These are phyloP conservation scores for Plenodomus biglobosus DNA, from an alignment of 2,329 filamentous ascomycete species.

Conservation along the genomic window DNA sequence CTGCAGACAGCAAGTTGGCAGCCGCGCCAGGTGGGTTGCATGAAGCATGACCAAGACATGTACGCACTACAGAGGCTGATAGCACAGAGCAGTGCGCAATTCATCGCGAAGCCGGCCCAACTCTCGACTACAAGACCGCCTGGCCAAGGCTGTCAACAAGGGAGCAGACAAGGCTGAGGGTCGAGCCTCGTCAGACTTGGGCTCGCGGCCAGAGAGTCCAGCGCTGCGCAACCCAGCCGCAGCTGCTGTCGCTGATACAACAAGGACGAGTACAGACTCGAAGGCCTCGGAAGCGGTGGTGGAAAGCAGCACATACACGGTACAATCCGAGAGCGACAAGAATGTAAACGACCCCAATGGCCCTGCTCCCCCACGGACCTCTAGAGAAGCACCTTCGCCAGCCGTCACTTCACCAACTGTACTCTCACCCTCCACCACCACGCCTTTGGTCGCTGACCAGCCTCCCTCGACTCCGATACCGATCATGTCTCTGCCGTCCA, in stretches of 20 bases:
- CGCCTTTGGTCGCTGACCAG: slow-evolving; percentile 42
- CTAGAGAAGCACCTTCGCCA: slow-evolving; percentile 26
- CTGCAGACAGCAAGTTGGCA: slow-evolving; percentile 33
- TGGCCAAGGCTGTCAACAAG: slow-evolving; percentile 83
- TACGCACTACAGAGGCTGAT: slow-evolving; percentile 22
- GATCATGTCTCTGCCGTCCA: slow-evolving; percentile 37
- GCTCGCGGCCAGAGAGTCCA: slow-evolving; percentile 59
- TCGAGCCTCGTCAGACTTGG: slow-evolving; percentile 52
- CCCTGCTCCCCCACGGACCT: slow-evolving; percentile 24
- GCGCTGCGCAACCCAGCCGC: slow-evolving; percentile 38
- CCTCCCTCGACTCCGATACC: slow-evolving; percentile 27
- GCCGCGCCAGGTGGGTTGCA: slow-evolving; percentile 38
- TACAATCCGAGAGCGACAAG: slow-evolving; percentile 15
- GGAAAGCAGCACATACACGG: slow-evolving; percentile 9
- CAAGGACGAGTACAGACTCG: slow-evolving; percentile 50
- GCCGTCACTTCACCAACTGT: too few species aligned
- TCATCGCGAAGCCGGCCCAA: slow-evolving; percentile 69
- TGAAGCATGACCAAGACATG: background rate
- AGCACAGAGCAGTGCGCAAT: slow-evolving; percentile 58
- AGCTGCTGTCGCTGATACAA: slow-evolving; percentile 34
- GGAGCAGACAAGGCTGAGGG: slow-evolving; percentile 59
- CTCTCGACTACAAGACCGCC: slow-evolving; percentile 82
- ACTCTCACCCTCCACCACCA: slow-evolving; percentile 10
- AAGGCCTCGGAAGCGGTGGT: slow-evolving; percentile 36
- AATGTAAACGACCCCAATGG: slow-evolving; percentile 14